A percentile compares a stretch with the other conserved stretches of the same genome.
Conservation (phyloP, 371 early-diverging fungal species). For the Syncephalastrum sp. region DNA sequence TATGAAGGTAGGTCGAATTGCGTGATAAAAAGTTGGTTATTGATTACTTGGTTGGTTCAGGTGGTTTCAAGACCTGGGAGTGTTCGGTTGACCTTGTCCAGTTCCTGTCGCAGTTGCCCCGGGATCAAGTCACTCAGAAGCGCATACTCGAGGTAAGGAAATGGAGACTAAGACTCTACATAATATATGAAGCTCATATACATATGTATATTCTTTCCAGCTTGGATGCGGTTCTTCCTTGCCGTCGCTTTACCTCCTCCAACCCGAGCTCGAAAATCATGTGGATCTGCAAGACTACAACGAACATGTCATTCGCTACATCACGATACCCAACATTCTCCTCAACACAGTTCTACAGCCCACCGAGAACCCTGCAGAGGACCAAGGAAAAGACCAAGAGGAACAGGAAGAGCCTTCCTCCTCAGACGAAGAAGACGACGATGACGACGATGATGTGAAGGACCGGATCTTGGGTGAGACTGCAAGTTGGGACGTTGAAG, state of each 20-base stretch:
- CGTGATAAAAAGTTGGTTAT: background rate
- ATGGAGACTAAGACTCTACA: background rate
- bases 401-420: conserved; percentile 14
- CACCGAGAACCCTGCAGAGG: conserved; percentile 21
- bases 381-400: conserved; percentile 20
- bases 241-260: conserved; percentile 79
- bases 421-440: conserved; percentile 49
- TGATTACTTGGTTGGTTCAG: conserved; percentile 2
- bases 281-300: conserved; percentile 94
- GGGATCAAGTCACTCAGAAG: conserved; percentile 44
- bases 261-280: conserved; percentile 37
- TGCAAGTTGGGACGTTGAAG: conserved; percentile 48
- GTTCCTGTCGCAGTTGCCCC: conserved; percentile 53
- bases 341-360: conserved; percentile 65
- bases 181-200: background rate
- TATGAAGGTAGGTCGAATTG: conserved; percentile 69
- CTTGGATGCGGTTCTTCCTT: conserved; percentile 92
- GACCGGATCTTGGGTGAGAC: conserved; percentile 44
- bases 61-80: conserved; percentile 97
- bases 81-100: conserved; percentile 83
- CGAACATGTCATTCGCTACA: conserved; percentile 78
- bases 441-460: conserved; percentile 55
- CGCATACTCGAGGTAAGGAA: conserved; percentile 62
- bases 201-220: conserved; percentile 35
- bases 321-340: conserved; percentile 90